phyloP scores from a whole-genome alignment of 768 basidiomycete genomes.

The Trametes coccinea region DNA sequence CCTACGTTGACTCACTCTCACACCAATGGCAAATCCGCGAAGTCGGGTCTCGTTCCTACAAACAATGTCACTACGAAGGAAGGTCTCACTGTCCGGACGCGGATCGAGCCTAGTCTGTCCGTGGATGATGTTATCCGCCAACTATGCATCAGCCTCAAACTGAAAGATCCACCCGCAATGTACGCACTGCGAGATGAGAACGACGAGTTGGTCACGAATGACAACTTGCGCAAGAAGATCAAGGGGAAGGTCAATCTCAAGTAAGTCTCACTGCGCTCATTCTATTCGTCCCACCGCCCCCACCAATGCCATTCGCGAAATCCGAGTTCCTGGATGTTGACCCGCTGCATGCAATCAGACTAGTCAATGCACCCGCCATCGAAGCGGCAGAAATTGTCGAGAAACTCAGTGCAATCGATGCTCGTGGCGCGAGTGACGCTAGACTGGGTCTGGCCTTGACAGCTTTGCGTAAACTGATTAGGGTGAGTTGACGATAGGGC shows the following conservation, averaged over 20 bases:
- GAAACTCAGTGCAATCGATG: conserved; percentile 49
- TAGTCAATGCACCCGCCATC: conserved; percentile 76
- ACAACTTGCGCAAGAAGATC: conserved; percentile 82
- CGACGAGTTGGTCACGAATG: conserved; percentile 83
- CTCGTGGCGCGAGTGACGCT: conserved; percentile 44
- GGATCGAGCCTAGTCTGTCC: conserved; percentile 81
- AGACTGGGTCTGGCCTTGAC: conserved; percentile 70
- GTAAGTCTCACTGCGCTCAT: conserved; percentile 43
- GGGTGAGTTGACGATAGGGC: conserved; percentile 42
- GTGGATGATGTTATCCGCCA: conserved; percentile 86
- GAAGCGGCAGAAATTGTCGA: conserved; percentile 78
- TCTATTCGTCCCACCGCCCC: neutral
- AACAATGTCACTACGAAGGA: conserved; percentile 81
- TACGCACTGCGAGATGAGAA: conserved; percentile 82
- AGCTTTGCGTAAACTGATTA: conserved; percentile 77
- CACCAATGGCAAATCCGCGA: conserved; percentile 22
- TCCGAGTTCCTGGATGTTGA: neutral
- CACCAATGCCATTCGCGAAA: no score
- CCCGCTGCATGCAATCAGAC: conserved; percentile 40
- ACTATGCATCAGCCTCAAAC: conserved; percentile 77
- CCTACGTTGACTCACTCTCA: conserved; percentile 3
- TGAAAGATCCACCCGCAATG: conserved; percentile 68
- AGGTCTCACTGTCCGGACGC: conserved; percentile 72
- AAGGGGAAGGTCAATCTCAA: conserved; percentile 75
- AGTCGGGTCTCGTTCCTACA: conserved; percentile 64